These are phyloP conservation scores for Solanum lignicaule DNA, from an alignment of 257 asterid genomes.

Conservation along the genomic window DNA sequence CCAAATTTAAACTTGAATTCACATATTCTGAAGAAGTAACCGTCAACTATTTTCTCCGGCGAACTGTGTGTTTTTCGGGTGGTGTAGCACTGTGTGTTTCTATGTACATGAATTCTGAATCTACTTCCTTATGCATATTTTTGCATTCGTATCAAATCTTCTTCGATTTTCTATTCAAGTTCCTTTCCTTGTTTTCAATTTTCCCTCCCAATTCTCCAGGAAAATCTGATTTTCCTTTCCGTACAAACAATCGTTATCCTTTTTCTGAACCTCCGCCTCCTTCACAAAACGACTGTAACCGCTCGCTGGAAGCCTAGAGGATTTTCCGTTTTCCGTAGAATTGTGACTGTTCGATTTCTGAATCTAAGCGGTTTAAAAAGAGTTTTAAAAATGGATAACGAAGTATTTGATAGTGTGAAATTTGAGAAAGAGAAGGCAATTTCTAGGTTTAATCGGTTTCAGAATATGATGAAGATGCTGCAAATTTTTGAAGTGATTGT, in stretches of 20 bases:
- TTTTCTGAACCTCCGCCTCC: not conserved
- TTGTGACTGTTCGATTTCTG: not conserved
- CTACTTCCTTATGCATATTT: conserved; percentile 16
- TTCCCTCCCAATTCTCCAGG: not conserved
- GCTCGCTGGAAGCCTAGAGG: not conserved
- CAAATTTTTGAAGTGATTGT: conserved; percentile 35
- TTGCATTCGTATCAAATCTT: conserved; percentile 3
- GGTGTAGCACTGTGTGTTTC: conserved; percentile 8
- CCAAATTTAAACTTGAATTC: not conserved
- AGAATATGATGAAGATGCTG: conserved; percentile 23
- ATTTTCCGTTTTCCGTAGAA: not conserved
- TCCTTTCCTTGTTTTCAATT: not conserved
- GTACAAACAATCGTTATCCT: not conserved
- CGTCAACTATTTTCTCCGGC: not conserved
- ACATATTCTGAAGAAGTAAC: not conserved
- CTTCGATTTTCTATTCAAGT: not conserved
- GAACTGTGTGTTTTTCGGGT: conserved; percentile 3
- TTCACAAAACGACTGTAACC: not conserved
- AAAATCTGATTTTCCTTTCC: not conserved
- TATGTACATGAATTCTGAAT: conserved; percentile 20
- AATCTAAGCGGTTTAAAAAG: not conserved
- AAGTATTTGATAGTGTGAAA: conserved; percentile 13
- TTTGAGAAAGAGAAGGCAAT: conserved; percentile 26
- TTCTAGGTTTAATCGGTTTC: conserved; percentile 37
- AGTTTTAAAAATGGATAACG: conserved; percentile 13